A percentile compares a stretch with the other conserved stretches of the same genome.
phyloP scores from a whole-genome alignment of 345 rosid genomes.

The Draba incana region DNA sequence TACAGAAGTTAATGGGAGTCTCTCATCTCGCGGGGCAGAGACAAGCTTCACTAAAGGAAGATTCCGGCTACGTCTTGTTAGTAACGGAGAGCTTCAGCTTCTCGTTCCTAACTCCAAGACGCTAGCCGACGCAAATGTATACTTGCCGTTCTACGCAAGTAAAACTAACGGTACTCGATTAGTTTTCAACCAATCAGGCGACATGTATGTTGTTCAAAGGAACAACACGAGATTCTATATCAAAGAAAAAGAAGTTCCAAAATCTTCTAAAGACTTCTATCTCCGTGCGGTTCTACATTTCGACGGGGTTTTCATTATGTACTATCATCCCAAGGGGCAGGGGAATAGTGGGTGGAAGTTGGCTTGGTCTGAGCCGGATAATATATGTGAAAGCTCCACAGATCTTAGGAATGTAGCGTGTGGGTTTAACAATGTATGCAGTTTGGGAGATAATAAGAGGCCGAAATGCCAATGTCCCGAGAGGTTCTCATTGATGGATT shows the following conservation, averaged over 20 bases:
- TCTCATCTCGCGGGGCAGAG: conserved; percentile 27
- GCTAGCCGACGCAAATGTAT: conserved; percentile 12
- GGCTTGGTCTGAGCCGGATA: conserved; percentile 46
- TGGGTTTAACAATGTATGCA: conserved; percentile 61
- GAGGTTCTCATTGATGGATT: conserved; percentile 46
- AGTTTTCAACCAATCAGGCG: conserved; percentile 54
- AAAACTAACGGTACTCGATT: conserved; percentile 31
- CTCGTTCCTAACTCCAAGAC: conserved; percentile 26
- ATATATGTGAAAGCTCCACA: conserved; percentile 41
- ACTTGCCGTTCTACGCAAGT: conserved; percentile 45
- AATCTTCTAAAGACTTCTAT: conserved; percentile 35
- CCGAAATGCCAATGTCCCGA: conserved; percentile 53
- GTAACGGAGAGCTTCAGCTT: conserved; percentile 25
- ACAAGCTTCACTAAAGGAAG: conserved; percentile 27
- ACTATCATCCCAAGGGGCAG: conserved; percentile 48
- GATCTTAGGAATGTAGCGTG: conserved; percentile 48
- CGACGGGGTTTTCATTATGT: conserved; percentile 59
- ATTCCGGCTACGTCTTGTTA: conserved; percentile 10
- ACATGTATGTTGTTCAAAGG: conserved; percentile 40
- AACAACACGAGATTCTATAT: conserved; percentile 31
- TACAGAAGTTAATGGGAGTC: conserved; percentile 10
- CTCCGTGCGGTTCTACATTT: conserved; percentile 51
- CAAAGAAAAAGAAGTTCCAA: neutral
- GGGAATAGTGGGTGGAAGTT: conserved; percentile 34
- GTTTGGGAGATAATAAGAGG: conserved; percentile 34